These are phyloP conservation scores for Pisolithus marmoratus DNA, from an alignment of 768 basidiomycete genomes.

Conservation along the genomic window DNA sequence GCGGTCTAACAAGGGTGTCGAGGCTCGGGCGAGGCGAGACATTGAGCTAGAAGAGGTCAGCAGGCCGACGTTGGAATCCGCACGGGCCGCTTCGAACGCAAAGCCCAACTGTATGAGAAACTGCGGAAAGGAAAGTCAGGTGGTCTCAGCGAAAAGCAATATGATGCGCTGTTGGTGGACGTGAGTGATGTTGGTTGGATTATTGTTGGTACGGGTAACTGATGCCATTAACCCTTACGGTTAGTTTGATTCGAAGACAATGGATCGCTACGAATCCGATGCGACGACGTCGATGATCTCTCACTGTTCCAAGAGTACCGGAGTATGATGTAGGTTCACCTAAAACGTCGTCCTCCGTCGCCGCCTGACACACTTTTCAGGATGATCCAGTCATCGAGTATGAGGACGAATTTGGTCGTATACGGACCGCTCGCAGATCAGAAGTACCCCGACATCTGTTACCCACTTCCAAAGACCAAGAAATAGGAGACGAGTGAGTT, in stretches of 20 bases:
- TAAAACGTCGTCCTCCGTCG: constrained; percentile 1
- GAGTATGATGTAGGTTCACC: constrained; percentile 32
- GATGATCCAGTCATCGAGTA: constrained; percentile 81
- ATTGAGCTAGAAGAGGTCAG: constrained; percentile 64
- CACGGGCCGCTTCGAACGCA: constrained; percentile 68
- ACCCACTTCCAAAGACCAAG: constrained; percentile 39
- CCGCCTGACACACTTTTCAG: constrained; percentile 26
- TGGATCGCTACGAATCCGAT: constrained; percentile 54
- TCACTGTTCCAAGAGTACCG: constrained; percentile 48
- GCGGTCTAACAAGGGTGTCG: constrained; percentile 70
- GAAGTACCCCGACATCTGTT: constrained; percentile 70
- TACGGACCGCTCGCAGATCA: constrained; percentile 60
- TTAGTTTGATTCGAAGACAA: constrained; percentile 62
- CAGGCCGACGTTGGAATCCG: constrained; percentile 66
- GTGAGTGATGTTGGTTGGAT: constrained; percentile 38
- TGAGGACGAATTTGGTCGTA: constrained; percentile 82
- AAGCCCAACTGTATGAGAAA: constrained; percentile 78
- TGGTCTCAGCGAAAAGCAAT: constrained; percentile 71
- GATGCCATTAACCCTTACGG: not conserved
- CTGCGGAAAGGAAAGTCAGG: constrained; percentile 71
- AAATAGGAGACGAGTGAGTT: constrained; percentile 48
- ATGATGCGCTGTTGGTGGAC: constrained; percentile 67
- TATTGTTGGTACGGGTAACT: not conserved
- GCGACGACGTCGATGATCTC: constrained; percentile 79
- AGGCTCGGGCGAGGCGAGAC: constrained; percentile 58